Base-by-base conservation (phyloP, 345 rosid genomes). In the Microcos paniculata region DNA sequence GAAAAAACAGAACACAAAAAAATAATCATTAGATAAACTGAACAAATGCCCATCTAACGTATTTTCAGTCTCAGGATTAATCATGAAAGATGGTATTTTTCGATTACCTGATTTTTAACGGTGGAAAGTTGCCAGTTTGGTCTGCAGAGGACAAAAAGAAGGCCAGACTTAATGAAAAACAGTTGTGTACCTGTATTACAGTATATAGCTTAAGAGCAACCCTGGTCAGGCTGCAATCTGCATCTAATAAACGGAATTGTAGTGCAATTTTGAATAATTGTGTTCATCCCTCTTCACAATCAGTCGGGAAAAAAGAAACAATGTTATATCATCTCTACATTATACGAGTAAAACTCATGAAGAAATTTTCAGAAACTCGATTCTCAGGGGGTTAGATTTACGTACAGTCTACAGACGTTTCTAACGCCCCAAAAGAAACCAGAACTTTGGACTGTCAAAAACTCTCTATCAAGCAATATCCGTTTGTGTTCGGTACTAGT, bases 61-160 rank as follows among this genome's bases (percentile, higher is more conserved):
- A 43, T 10, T 5, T 26, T 48, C 2, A 58, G 67, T 71, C 43
- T 1, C 16, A 51, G 77, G 73, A 31, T 21, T n/a, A n/a, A n/a
- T 33, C 28, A 62, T 21, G 30, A 3, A 51, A 58, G 49, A 23
- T 28, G 30, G 43, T 26, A 9, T 18, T 53, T 18, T 53, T 55
- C 62, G 21, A 33, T 72, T 77, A 86, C 92, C 87, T 81, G 76
- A 72, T 69, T 78, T 77, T 80, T 62, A 88, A 63, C 6, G 83
- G 92, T 26, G 72, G 91, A 63, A 77, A 88, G 49, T 64, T 83
- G 73, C 87, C 87, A 72, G 70, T 79, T 74, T 80, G 61, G 80
- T 88, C 90, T 86, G 87, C 79, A 78, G 21, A 65, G 75, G 40
- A n/a, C n/a, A 61, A n/a, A 40, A 48, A 70, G 75, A 24, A 56